phyloP scores from a whole-genome alignment of 1,284 basidiomycete genomes.

The Sutorius eximius region DNA sequence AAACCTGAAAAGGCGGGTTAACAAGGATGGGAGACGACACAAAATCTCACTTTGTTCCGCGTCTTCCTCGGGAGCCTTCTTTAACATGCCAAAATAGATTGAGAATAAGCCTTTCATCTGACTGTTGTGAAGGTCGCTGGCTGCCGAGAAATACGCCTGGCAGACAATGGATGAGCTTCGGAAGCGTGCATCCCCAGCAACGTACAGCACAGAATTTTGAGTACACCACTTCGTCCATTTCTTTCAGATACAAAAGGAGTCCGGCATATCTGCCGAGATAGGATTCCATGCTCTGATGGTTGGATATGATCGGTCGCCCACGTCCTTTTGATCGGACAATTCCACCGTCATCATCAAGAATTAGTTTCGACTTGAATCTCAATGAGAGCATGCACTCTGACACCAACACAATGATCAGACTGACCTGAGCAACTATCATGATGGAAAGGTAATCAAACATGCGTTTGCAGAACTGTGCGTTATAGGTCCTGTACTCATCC shows the following conservation, averaged over 20 bases:
- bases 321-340: conserved; percentile 43
- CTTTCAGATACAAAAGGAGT: conserved; percentile 89
- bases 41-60: conserved; percentile 57
- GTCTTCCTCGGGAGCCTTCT: conserved; percentile 71
- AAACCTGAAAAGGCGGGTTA: conserved; percentile 44
- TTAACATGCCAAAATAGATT: conserved; percentile 60
- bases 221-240: conserved; percentile 88
- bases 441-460: conserved; percentile 87
- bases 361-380: conserved; percentile 54
- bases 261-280: conserved; percentile 89
- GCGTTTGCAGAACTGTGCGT: conserved; percentile 89
- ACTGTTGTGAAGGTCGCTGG: conserved; percentile 75
- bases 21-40: not conserved
- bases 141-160: conserved; percentile 85
- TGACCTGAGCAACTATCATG: conserved; percentile 84
- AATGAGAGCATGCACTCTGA: conserved; percentile 8
- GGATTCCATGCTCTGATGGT: conserved; percentile 74
- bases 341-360: conserved; percentile 62
- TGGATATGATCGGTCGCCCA: conserved; percentile 51
- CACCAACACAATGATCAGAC: conserved; percentile 12
- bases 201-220: conserved; percentile 84
- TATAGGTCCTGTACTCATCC: conserved; percentile 86
- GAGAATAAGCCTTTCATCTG: conserved; percentile 80
- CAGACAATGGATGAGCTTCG: conserved; percentile 7
- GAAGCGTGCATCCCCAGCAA: conserved; percentile 13